phyloP scores from a whole-genome alignment of 768 basidiomycete species.

The Mycena metata region DNA sequence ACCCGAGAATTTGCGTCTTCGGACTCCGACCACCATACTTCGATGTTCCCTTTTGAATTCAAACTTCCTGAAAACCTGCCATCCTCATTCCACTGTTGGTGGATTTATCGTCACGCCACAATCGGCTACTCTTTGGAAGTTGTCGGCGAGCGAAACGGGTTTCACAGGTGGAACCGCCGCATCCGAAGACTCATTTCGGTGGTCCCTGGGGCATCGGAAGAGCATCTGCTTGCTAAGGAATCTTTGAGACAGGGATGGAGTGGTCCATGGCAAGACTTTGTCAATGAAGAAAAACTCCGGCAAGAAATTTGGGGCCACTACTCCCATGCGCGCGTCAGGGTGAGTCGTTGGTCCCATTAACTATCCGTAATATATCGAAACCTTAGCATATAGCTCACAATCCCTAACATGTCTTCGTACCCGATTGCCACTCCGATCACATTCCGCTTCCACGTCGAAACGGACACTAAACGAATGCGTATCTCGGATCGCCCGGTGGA shows the following conservation, averaged over 20 bases:
- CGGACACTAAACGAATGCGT: constrained; percentile 29
- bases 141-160: constrained; percentile 17
- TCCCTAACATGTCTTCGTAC: constrained; percentile 14
- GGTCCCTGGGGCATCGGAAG: constrained; percentile 27
- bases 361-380: neutral
- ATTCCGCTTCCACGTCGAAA: constrained; percentile 27
- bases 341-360: neutral
- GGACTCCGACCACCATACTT: constrained; percentile 17
- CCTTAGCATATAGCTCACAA: constrained; percentile 9
- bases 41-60: constrained; percentile 18
- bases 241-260: constrained; percentile 21
- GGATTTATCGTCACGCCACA: neutral
- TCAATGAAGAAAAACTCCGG: constrained; percentile 19
- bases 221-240: constrained; percentile 11
- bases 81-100: constrained; percentile 25
- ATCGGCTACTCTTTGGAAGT: constrained; percentile 33
- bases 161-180: constrained; percentile 23
- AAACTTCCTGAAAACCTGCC: constrained; percentile 17
- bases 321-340: constrained; percentile 24
- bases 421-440: constrained; percentile 28
- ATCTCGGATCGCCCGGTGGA: constrained; percentile 25
- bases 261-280: constrained; percentile 15
- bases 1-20: constrained; percentile 13
- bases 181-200: constrained; percentile 31
- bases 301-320: constrained; percentile 34